Evolutionary conservation across 2,329 filamentous ascomycete species (phyloP), one percentile per base, ranked within the genome.

Genomic region (Phyllosticta capitalensis): DNA sequence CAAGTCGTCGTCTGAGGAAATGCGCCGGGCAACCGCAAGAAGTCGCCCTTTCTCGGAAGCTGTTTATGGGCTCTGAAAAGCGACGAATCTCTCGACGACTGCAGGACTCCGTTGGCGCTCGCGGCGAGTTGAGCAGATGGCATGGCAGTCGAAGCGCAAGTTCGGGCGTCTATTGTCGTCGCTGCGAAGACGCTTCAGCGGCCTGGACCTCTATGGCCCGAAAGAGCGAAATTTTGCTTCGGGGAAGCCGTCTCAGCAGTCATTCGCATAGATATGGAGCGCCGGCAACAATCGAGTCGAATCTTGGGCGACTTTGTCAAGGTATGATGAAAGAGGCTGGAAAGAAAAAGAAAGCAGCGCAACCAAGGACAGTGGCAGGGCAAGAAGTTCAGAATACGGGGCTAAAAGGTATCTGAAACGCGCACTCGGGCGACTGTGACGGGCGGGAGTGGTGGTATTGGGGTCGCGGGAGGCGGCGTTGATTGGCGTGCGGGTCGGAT

Each of bases 11-110:
- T 61, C 9, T 64, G 55, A 51, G 65, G 65, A 28, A 69, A 65
- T 14, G 70, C 68, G 21, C 61, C 62, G 10, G 67, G 62, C 19
- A 66, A 62, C 17, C 65, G 67, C 33, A 64, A 61, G 52, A 65
- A 59, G 66, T 71, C 65, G 58, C 59, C 67, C 52, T 64, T 67
- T 33, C 65, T 67, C 38, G 69, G 65, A 24, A 70, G 61, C 14
- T 65, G 61, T 52, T 66, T 68, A 63, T 68, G 66, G 0, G 68
- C 61, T 61, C 63, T 67, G 17, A 68, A 62, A 28, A 66, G 63
- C 9, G 70, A 66, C 3, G 58, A 22, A 49, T 66, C 55, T 48
- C 65, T 58, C 64, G 71, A 71, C 19, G 70, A 68, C 52, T 72
- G 68, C 57, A 72, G 69, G 61, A 68, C 60, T 26, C 65, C 62